phyloP scores from a whole-genome alignment of 176 grass and related monocot genomes.

The Carex kokanica region DNA sequence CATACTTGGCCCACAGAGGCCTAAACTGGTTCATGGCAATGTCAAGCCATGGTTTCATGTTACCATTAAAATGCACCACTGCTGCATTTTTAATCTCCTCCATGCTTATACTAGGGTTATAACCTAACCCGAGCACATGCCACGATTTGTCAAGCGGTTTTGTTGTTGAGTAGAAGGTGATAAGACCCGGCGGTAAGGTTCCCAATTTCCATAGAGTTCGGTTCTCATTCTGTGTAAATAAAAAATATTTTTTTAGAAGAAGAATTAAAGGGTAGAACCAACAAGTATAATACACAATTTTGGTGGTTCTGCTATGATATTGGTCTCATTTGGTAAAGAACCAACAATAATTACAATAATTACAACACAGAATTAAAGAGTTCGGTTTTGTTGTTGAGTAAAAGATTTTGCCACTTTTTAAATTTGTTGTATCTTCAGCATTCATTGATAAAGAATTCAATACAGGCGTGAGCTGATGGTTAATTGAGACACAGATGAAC shows the following conservation, averaged over 20 bases:
- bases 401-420: not conserved
- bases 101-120: constrained; percentile 96
- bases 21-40: constrained; percentile 97
- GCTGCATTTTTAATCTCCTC: constrained; percentile 96
- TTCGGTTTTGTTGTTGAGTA: too few relatives aligned
- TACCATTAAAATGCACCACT: constrained; percentile 97
- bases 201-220: constrained; percentile 89
- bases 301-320: not conserved
- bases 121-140: constrained; percentile 97
- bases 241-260: constrained; percentile 16
- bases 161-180: constrained; percentile 98
- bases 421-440: not conserved
- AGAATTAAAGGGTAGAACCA: not conserved
- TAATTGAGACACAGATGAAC: not conserved
- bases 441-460: not conserved
- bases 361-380: too few relatives aligned
- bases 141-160: constrained; percentile 93
- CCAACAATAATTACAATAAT: too few relatives aligned
- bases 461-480: not conserved
- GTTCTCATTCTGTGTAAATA: constrained; percentile 76
- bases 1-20: constrained; percentile 79
- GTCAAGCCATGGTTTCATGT: constrained; percentile 99
- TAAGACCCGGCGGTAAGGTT: constrained; percentile 82
- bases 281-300: not conserved
- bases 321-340: not conserved